These are phyloP conservation scores for Trypanosoma mega DNA, from an alignment of 208 protist species.

Conservation along the genomic window DNA sequence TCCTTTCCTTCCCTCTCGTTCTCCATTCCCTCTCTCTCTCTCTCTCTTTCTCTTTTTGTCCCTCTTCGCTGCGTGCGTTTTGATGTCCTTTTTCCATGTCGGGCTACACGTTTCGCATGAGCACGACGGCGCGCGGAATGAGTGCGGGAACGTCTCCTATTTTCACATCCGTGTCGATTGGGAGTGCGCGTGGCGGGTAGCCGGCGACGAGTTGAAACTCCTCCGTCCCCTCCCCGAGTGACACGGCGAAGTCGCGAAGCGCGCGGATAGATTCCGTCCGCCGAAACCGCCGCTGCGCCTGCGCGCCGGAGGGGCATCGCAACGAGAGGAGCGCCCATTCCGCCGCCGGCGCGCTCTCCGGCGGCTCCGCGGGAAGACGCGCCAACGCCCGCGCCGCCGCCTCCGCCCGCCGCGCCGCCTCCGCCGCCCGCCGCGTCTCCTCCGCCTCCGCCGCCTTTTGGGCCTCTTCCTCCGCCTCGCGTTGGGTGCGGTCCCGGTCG, in stretches of 20 bases:
- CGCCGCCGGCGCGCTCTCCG: constrained; percentile 24
- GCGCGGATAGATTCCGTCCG: constrained; percentile 54
- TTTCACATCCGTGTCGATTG: constrained; percentile 36
- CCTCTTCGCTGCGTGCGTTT: no score
- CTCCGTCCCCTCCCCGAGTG: constrained; percentile 49
- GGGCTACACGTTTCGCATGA: constrained; percentile 32
- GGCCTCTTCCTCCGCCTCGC: constrained; percentile 29
- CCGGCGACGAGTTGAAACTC: constrained; percentile 61
- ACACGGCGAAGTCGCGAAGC: constrained; percentile 48
- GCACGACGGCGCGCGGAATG: constrained; percentile 61
- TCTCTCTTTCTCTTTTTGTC: no score
- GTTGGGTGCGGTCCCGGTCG: constrained; percentile 10
- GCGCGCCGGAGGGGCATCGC: constrained; percentile 43
- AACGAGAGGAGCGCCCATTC: constrained; percentile 49
- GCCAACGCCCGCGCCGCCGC: constrained; percentile 17
- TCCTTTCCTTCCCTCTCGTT: no score
- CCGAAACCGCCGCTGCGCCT: constrained; percentile 56
- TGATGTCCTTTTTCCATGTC: no score
- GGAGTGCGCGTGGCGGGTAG: constrained; percentile 58
- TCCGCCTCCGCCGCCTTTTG: constrained; percentile 15
- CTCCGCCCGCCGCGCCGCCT: constrained; percentile 10
- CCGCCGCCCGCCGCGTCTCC: constrained; percentile 2
- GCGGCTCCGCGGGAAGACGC: constrained; percentile 47
- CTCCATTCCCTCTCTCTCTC: no score
- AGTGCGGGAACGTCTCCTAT: constrained; percentile 55